Conservation (phyloP, 192 early-diverging fungal genomes). For the Rhizoclosmatium globosum region DNA sequence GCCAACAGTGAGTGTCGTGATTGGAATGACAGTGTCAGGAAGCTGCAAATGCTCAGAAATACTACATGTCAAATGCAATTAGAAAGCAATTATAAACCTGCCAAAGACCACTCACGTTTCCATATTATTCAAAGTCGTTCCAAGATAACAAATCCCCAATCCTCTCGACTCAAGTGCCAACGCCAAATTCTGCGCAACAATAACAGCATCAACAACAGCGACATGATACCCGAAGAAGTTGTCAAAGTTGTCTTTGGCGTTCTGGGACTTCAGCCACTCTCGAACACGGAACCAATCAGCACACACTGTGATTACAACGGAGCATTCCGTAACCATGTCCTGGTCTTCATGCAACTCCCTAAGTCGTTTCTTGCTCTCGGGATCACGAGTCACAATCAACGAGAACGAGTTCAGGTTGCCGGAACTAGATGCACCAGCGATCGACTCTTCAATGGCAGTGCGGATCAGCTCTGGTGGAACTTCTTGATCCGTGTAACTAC, state of each 20-base stretch:
- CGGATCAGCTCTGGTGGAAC: constrained; percentile 8
- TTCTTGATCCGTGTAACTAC: constrained; percentile 10
- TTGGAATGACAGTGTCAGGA: neutral
- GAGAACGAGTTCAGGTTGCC: constrained; percentile 21
- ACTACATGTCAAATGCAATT: neutral
- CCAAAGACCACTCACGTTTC: neutral
- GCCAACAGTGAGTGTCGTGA: constrained; percentile 12
- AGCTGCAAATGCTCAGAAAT: constrained; percentile 5
- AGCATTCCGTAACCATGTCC: constrained; percentile 15
- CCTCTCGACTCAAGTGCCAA: constrained; percentile 6
- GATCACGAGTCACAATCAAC: constrained; percentile 2
- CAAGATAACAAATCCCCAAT: constrained; percentile 11
- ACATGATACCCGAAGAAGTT: constrained; percentile 21
- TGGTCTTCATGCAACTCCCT: neutral
- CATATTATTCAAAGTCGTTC: constrained; percentile 13
- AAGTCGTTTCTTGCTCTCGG: neutral
- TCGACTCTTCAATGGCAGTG: neutral
- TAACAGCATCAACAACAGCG: constrained; percentile 17
- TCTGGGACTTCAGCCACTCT: constrained; percentile 3
- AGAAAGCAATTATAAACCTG: neutral
- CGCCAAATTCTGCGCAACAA: constrained; percentile 13
- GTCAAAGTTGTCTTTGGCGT: constrained; percentile 8
- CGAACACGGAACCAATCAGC: constrained; percentile 15
- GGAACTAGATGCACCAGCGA: constrained; percentile 4
- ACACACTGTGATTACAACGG: constrained; percentile 19